Conservation (phyloP, 352 stramenopile species). For the Thalassiosira pacifica region DNA sequence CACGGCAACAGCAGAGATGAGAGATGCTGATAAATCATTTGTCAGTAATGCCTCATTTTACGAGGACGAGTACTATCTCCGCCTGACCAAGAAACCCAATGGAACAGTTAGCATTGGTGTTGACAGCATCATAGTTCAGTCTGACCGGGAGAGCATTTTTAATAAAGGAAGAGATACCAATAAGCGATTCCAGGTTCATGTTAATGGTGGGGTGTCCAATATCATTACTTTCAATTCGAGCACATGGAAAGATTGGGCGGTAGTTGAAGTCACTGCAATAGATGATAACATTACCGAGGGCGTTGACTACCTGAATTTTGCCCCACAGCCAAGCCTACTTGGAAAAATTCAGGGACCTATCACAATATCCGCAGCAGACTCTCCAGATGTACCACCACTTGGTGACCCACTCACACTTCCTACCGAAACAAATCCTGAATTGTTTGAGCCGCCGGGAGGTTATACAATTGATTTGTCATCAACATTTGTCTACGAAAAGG, state of each 20-base stretch:
- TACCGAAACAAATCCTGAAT: slow-evolving; percentile 26
- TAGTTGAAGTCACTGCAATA: slow-evolving; percentile 47
- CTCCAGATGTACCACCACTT: slow-evolving; percentile 41
- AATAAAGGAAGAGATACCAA: neutral
- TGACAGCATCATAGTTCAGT: neutral
- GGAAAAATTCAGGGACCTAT: slow-evolving; percentile 58
- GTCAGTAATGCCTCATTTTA: slow-evolving; percentile 35
- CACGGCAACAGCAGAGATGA: slow-evolving; percentile 52
- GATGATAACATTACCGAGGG: slow-evolving; percentile 59
- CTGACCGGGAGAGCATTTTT: too few species aligned
- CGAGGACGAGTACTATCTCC: slow-evolving; percentile 45
- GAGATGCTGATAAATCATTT: neutral
- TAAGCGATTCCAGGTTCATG: slow-evolving; percentile 28
- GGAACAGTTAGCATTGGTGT: slow-evolving; percentile 35
- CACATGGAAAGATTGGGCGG: slow-evolving; percentile 41
- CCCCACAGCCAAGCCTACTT: slow-evolving; percentile 56
- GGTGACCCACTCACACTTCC: slow-evolving; percentile 48
- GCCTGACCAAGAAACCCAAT: slow-evolving; percentile 44
- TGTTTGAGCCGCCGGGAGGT: slow-evolving; percentile 25
- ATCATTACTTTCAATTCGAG: slow-evolving; percentile 31
- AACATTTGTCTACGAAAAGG: slow-evolving; percentile 32
- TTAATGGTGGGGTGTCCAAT: too few species aligned
- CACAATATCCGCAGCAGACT: slow-evolving; percentile 35
- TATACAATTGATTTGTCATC: slow-evolving; percentile 39
- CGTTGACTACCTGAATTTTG: slow-evolving; percentile 62